phyloP scores from a whole-genome alignment of 2,329 filamentous ascomycete genomes.

The Pestalotiopsis sp. region DNA sequence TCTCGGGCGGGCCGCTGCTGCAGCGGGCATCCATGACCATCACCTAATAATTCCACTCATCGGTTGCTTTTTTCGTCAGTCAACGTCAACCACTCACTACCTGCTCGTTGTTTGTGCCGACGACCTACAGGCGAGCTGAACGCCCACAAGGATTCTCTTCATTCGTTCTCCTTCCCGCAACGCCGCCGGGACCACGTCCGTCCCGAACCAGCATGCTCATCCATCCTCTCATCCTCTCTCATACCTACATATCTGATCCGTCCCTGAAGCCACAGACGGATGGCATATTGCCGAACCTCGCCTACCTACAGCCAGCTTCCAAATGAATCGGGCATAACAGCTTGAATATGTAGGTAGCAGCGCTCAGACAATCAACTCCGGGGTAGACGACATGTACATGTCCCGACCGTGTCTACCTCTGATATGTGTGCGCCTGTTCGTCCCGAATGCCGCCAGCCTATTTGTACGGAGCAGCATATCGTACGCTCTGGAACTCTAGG shows the following conservation, averaged over 20 bases:
- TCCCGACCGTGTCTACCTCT: background rate
- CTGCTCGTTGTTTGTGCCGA: background rate
- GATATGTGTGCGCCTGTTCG: background rate
- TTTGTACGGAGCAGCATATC: background rate
- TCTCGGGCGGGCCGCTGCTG: background rate
- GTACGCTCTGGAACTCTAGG: background rate
- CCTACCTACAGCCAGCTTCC: background rate
- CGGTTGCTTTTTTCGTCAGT: background rate
- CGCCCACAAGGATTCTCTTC: background rate
- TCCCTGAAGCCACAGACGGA: slow-evolving; percentile 4
- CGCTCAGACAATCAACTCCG: background rate
- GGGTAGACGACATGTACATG: background rate
- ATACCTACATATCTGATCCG: background rate
- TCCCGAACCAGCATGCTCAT: background rate
- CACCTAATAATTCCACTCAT: background rate
- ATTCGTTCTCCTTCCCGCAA: background rate
- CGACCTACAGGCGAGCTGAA: background rate
- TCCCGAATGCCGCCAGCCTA: slow-evolving; percentile 12
- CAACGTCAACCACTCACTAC: background rate
- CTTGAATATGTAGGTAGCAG: background rate
- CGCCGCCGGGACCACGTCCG: background rate
- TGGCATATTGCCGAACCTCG: slow-evolving; percentile 11
- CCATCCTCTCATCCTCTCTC: background rate
- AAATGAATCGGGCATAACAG: background rate
- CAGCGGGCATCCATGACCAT: background rate